A percentile compares a stretch with the other conserved stretches of the same genome.
These are phyloP conservation scores for Globisporangium iwayamae DNA, from an alignment of 352 stramenopile genomes.

Conservation along the genomic window DNA sequence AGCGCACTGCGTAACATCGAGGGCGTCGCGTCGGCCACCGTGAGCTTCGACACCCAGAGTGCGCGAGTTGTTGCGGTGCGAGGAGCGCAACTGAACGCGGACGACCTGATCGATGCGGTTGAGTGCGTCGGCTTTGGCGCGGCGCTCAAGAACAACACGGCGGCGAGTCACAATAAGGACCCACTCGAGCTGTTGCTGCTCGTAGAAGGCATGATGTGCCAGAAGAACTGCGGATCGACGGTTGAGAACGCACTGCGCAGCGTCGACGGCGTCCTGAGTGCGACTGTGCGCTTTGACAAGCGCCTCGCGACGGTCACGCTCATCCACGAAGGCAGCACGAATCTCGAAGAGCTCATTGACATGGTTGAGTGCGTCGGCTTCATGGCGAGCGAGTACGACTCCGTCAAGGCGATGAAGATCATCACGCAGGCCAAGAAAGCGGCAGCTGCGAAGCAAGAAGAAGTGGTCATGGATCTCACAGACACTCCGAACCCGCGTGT, in stretches of 20 bases:
- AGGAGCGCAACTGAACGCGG: conserved; percentile 30
- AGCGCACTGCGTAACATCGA: conserved; percentile 59
- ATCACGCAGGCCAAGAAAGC: conserved; percentile 42
- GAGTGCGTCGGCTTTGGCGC: conserved; percentile 79
- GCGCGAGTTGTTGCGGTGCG: conserved; percentile 47
- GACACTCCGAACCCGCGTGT: conserved; percentile 54
- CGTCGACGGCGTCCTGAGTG: conserved; percentile 69
- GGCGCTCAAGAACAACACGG: conserved; percentile 24
- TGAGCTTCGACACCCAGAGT: conserved; percentile 63
- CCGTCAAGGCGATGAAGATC: conserved; percentile 46
- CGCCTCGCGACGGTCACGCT: conserved; percentile 60
- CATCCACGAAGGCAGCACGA: conserved; percentile 37
- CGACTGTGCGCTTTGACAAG: conserved; percentile 73
- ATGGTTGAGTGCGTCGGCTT: conserved; percentile 81
- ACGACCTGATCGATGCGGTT: conserved; percentile 71
- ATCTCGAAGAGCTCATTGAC: conserved; percentile 61
- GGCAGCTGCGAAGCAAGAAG: conserved; percentile 23
- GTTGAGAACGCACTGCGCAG: conserved; percentile 81
- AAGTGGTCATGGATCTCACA: conserved; percentile 29
- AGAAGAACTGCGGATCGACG: conserved; percentile 94
- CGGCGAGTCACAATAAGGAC: conserved; percentile 11
- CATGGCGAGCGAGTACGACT: conserved; percentile 51
- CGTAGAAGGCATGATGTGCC: conserved; percentile 93
- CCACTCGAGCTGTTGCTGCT: conserved; percentile 49
- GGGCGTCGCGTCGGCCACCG: conserved; percentile 64